Conservation (phyloP, 2,329 filamentous ascomycete genomes). For the Venturia oleaginea region DNA sequence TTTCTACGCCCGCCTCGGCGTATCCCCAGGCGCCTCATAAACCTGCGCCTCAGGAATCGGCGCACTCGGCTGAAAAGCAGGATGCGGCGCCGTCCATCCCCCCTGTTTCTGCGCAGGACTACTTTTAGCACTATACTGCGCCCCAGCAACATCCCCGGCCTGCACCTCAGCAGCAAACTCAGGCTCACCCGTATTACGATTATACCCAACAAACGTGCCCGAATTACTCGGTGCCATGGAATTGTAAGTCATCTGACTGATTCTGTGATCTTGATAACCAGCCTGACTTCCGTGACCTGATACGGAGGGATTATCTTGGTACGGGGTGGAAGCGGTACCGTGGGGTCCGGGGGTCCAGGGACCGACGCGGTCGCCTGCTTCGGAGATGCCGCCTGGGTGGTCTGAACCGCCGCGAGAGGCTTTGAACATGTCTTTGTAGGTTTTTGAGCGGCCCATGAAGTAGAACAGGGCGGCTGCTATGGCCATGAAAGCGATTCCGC, state of each 20-base stretch:
- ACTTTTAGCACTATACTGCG: neutral
- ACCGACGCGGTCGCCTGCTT: slow-evolving; percentile 1
- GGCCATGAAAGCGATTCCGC: slow-evolving; percentile 52
- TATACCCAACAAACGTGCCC: slow-evolving; percentile 16
- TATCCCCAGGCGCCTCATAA: neutral
- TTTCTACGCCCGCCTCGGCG: neutral
- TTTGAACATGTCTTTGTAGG: slow-evolving; percentile 17
- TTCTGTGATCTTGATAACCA: neutral
- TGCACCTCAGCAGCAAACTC: slow-evolving; percentile 15
- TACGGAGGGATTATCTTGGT: neutral
- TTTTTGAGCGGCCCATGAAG: slow-evolving; percentile 44
- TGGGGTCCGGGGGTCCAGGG: neutral
- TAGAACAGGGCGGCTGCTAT: slow-evolving; percentile 54
- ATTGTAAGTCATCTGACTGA: neutral
- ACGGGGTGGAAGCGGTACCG: neutral
- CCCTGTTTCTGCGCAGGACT: neutral
- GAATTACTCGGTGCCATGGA: neutral
- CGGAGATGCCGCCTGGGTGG: neutral
- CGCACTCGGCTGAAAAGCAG: neutral
- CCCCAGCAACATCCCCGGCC: neutral
- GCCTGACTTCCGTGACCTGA: neutral
- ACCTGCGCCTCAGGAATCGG: neutral
- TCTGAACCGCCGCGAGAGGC: slow-evolving; percentile 1
- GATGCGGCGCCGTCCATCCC: neutral
- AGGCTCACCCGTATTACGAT: slow-evolving; percentile 15